Conservation (phyloP, 176 grass and related monocot species). For the Eleusine coracana region DNA sequence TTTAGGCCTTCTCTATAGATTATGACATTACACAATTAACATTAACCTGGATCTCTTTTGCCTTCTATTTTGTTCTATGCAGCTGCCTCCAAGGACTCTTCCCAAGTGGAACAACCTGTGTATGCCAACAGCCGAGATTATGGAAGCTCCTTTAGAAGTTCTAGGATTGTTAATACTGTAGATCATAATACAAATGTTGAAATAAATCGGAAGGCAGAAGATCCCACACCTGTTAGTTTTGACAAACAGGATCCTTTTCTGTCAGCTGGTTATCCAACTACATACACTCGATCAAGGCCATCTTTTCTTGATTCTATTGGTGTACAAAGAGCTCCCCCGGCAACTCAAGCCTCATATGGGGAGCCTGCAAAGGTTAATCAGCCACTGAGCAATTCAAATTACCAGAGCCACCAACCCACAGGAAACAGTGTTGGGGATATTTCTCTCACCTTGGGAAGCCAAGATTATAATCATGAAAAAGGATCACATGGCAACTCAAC, state of each 20-base stretch:
- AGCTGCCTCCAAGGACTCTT: slow-evolving; percentile 50
- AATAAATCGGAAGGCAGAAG: slow-evolving; percentile 34
- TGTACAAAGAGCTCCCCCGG: slow-evolving; percentile 59
- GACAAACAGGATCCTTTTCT: slow-evolving; percentile 57
- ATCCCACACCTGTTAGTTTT: slow-evolving; percentile 45
- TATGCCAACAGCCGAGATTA: slow-evolving; percentile 39
- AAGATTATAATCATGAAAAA: slow-evolving; percentile 53
- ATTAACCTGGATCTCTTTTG: slow-evolving; percentile 3
- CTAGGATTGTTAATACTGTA: slow-evolving; percentile 42
- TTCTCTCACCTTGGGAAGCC: slow-evolving; percentile 42
- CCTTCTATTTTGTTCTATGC: slow-evolving; percentile 12
- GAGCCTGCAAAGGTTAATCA: slow-evolving; percentile 53
- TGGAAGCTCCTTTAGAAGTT: slow-evolving; percentile 34
- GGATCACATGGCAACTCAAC: slow-evolving; percentile 43
- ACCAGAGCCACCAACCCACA: slow-evolving; percentile 40
- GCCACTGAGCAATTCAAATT: slow-evolving; percentile 46
- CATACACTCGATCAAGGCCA: slow-evolving; percentile 57
- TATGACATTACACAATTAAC: slow-evolving; percentile 22
- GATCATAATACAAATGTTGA: slow-evolving; percentile 46
- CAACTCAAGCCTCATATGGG: slow-evolving; percentile 34
- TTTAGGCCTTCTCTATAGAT: neutral
- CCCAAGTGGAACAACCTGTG: slow-evolving; percentile 37
- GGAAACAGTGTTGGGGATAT: slow-evolving; percentile 36
- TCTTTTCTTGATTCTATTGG: slow-evolving; percentile 93
- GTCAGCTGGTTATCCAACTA: slow-evolving; percentile 62